Conservation (phyloP, 2,329 filamentous ascomycete genomes). For the Curvularia spicifera region DNA sequence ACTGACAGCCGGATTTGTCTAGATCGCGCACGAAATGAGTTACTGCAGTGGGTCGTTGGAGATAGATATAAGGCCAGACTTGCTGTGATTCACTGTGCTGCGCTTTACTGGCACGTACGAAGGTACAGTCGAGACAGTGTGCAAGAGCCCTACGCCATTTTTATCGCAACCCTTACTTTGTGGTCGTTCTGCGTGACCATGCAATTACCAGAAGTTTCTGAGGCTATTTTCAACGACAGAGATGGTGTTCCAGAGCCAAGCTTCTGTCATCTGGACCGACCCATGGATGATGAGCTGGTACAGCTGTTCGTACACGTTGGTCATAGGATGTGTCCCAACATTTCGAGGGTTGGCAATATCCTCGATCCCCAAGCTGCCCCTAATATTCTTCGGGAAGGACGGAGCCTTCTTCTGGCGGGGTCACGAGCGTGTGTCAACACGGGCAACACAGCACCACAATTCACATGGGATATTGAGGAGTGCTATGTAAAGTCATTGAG, state of each 20-base stretch:
- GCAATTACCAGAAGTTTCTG: constrained; percentile 14
- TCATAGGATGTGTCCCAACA: constrained; percentile 57
- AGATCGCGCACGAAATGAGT: constrained; percentile 27
- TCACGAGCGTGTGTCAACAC: neutral
- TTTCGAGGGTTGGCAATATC: constrained; percentile 62
- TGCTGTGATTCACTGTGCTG: constrained; percentile 61
- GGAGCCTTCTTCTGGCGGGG: neutral
- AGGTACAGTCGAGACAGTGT: constrained; percentile 57
- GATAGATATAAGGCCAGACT: constrained; percentile 65
- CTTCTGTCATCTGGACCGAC: constrained; percentile 62
- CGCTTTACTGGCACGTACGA: constrained; percentile 60
- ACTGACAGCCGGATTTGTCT: neutral
- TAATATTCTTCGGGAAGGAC: constrained; percentile 1
- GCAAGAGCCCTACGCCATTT: constrained; percentile 55
- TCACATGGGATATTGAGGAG: neutral
- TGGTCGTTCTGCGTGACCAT: constrained; percentile 55
- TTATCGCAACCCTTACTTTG: constrained; percentile 55
- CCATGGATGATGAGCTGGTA: constrained; percentile 63
- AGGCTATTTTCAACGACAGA: constrained; percentile 13
- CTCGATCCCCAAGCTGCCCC: constrained; percentile 28
- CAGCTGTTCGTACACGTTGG: constrained; percentile 58
- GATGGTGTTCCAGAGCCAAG: constrained; percentile 40
- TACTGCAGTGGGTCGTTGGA: constrained; percentile 58
- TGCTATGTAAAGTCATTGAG: constrained; percentile 1
- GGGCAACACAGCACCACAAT: neutral